Evolutionary conservation across 1,284 basidiomycete species (phyloP).

Genomic region (Moesziomyces sp.): DNA sequence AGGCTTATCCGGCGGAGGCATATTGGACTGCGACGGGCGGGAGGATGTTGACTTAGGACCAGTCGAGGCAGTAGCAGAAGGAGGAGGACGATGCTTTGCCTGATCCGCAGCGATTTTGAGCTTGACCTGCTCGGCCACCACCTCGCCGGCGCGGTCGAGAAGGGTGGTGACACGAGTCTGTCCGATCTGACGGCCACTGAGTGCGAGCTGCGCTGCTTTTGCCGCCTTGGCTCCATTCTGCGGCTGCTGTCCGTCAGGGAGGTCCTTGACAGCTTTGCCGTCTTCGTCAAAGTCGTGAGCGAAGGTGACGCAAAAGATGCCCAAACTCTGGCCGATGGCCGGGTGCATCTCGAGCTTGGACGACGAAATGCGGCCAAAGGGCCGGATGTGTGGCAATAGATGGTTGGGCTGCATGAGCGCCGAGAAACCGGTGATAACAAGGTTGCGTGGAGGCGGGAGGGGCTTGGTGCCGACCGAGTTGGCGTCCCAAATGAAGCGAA

Average conservation of each 20-base stretch:
- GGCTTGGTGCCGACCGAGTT: conserved; percentile 81
- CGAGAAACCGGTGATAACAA: conserved; percentile 80
- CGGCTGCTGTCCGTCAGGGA: conserved; percentile 6
- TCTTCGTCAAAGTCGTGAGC: conserved; percentile 64
- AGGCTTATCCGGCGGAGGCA: conserved; percentile 32
- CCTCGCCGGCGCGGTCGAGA: conserved; percentile 36
- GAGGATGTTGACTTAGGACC: conserved; percentile 20
- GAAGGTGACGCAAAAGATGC: conserved; percentile 83
- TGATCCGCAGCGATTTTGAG: conserved; percentile 22
- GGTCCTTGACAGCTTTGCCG: conserved; percentile 16
- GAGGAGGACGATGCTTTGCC: conserved; percentile 19
- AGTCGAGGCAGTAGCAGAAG: neutral
- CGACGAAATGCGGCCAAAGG: conserved; percentile 77
- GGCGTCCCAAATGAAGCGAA: conserved; percentile 76
- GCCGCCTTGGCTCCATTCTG: conserved; percentile 52
- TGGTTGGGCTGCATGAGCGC: conserved; percentile 77
- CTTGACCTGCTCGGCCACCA: conserved; percentile 26
- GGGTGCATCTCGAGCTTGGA: conserved; percentile 85
- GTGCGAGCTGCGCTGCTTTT: conserved; percentile 21
- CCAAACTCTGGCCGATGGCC: conserved; percentile 82
- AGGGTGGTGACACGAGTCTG: conserved; percentile 14
- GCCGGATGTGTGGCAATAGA: conserved; percentile 77
- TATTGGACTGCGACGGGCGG: conserved; percentile 17
- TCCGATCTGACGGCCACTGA: conserved; percentile 38
- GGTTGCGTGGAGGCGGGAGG: conserved; percentile 73